Conservation (phyloP, 306 rosid genomes). For the Trichosanthes cucumerina region DNA sequence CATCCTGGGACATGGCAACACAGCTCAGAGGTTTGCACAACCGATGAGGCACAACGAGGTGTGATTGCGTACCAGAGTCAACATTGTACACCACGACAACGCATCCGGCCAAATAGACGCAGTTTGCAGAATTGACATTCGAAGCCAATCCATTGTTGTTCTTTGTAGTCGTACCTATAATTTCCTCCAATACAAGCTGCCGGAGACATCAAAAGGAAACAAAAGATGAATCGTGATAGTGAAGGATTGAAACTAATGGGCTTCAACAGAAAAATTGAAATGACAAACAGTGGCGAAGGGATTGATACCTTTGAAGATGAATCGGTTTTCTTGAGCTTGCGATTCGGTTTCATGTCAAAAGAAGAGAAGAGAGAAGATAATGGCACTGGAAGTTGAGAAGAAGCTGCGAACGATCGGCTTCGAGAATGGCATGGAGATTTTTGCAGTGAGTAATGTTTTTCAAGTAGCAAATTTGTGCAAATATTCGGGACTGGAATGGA, state of each 20-base stretch:
- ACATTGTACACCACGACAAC: conserved; percentile 56
- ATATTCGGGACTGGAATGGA: background rate
- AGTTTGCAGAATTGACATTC: conserved; percentile 22
- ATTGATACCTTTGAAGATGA: conserved; percentile 31
- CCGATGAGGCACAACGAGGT: conserved; percentile 53
- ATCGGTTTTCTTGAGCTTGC: conserved; percentile 34
- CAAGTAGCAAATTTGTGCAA: background rate
- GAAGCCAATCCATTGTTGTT: conserved; percentile 55
- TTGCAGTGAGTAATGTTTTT: background rate
- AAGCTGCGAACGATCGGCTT: background rate
- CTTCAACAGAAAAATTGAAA: background rate
- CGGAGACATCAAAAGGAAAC: background rate
- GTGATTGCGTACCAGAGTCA: conserved; percentile 42
- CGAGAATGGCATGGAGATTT: background rate
- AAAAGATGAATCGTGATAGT: background rate
- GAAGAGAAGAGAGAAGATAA: conserved; percentile 3
- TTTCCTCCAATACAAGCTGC: conserved; percentile 59
- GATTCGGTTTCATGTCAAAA: conserved; percentile 31
- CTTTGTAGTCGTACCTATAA: conserved; percentile 54
- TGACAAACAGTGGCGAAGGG: background rate
- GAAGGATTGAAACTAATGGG: background rate
- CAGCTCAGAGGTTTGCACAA: conserved; percentile 49
- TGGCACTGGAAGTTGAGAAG: background rate
- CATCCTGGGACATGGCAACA: conserved; percentile 54
- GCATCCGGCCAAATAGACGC: conserved; percentile 56